phyloP scores from a whole-genome alignment of 257 asterid species.

The Plantago ovata region DNA sequence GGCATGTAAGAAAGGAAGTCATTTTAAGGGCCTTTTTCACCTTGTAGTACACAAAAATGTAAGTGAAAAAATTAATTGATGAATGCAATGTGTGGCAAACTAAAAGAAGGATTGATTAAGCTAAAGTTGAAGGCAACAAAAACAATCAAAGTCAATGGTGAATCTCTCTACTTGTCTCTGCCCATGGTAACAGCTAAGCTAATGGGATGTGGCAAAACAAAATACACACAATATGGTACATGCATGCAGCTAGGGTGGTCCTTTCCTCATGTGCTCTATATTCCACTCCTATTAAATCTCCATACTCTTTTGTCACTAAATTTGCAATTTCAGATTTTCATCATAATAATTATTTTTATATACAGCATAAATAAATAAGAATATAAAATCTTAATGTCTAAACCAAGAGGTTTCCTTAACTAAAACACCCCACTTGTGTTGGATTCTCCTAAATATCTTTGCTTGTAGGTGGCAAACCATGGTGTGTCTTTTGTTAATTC shows the following conservation, averaged over 20 bases:
- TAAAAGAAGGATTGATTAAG: too few relatives aligned
- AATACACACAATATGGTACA: background rate
- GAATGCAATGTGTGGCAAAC: too few relatives aligned
- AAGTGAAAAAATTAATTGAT: too few relatives aligned
- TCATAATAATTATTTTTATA: background rate
- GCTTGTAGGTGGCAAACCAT: conserved; percentile 14
- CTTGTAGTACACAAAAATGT: too few relatives aligned
- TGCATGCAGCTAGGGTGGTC: conserved; percentile 24
- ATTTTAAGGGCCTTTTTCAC: too few relatives aligned
- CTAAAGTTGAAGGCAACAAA: too few relatives aligned
- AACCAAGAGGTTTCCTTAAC: conserved; percentile 32
- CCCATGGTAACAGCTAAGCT: background rate
- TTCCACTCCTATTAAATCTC: background rate
- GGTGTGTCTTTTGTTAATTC: background rate
- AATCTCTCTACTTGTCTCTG: background rate
- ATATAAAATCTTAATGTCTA: background rate
- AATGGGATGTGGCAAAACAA: background rate
- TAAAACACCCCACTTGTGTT: conserved; percentile 26
- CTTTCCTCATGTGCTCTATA: conserved; percentile 44
- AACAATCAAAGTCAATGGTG: background rate
- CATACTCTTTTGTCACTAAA: background rate
- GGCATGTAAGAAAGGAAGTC: too few relatives aligned
- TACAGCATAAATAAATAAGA: background rate
- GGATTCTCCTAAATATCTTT: conserved; percentile 20
- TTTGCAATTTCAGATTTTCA: background rate